Evolutionary conservation across 106 monocot genomes (phyloP).

Genomic region (Allium sativum): DNA sequence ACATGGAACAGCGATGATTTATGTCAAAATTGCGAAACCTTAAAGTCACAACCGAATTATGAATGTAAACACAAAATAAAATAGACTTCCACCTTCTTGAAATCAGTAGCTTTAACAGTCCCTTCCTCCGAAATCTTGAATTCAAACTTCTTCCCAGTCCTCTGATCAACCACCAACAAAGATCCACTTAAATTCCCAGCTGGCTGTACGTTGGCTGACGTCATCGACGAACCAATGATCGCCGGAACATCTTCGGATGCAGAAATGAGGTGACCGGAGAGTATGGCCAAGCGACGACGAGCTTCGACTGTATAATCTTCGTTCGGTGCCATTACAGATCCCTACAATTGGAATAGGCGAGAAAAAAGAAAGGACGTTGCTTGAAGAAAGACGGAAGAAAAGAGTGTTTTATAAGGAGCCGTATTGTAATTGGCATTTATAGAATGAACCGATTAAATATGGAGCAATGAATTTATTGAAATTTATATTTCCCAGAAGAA

Average conservation of each 20-base stretch:
- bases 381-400: no score
- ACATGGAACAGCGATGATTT: no score
- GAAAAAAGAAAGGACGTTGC: no score
- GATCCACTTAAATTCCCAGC: constrained; percentile 34
- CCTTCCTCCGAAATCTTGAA: constrained; percentile 75
- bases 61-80: no score
- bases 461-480: no score
- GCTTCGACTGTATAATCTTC: constrained; percentile 25
- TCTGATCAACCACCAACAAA: constrained; percentile 55
- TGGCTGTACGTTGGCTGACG: constrained; percentile 5
- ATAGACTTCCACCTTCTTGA: constrained; percentile 53
- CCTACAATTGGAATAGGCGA: no score
- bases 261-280: constrained; percentile 55
- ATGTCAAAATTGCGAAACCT: no score
- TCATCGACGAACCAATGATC: constrained; percentile 34
- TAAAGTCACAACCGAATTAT: no score
- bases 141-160: constrained; percentile 77
- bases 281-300: constrained; percentile 56
- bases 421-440: no score
- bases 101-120: constrained; percentile 68
- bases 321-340: not conserved
- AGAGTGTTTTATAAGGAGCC: no score
- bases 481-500: no score
- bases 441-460: no score
- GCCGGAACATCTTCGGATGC: not conserved